Evolutionary conservation across 371 early-diverging fungal species (phyloP), one percentile per base, ranked within the genome.

Genomic region (Syncephalastrum racemosum): DNA sequence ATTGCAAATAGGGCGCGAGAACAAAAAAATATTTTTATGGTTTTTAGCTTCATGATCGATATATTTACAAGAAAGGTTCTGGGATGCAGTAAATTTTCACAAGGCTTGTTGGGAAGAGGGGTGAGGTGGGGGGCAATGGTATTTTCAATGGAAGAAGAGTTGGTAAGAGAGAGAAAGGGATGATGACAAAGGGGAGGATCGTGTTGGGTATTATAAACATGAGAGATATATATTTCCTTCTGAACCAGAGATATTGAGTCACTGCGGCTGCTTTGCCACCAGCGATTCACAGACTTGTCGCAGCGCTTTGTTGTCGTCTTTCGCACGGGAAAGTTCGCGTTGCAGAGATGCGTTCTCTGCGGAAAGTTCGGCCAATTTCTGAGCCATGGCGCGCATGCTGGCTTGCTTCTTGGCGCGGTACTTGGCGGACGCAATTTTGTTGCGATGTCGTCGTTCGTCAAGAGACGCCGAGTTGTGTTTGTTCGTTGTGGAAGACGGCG

Each of bases 341-440:
- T 58, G 56, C 7, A 80, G 46, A 4, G 68, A 48, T 40, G 64
- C 67, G 61, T 74, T 77, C 41, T 75, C 68, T 1, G 72, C 67
- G 4, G 68, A 65, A 4, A 78, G 60, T 8, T 53, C 53, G 10
- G 59, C 48, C 42, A 80, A 67, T 57, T 69, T 70, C 1, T 57
- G 16, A 10, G 67, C 53, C 80, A 80, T 80, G 53, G 77, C 72
- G 13, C 67, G 66, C 24, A 71, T 68, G 47, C 71, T 72, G 41
- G 60, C 59, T 50, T 80, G 80, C 59, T 80, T 80, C 58, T 80
- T 80, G 44, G 77, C 77, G 5, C 80, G 68, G 56, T 75, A 80
- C 54, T 77, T 80, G 7, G 80, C 80, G 1, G 80, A 80, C 7
- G 80, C 80, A 4, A 75, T 72, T 46, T 80, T 80, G 64, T 80